phyloP scores from a whole-genome alignment of 371 early-diverging fungal species.

The Mucor irregularis region DNA sequence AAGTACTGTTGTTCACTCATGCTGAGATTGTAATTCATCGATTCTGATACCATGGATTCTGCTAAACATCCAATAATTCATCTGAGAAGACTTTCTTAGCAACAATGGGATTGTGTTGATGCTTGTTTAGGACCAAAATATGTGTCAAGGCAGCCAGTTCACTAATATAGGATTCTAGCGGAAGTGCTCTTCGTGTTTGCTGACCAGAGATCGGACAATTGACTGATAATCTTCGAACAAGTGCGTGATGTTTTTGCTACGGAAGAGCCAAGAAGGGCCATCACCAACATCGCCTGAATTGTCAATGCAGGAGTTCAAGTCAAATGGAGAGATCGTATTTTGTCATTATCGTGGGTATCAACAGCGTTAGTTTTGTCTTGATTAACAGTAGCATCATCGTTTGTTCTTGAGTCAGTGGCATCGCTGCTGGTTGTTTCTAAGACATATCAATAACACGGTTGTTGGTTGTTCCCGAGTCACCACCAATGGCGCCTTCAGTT shows the following conservation, averaged over 20 bases:
- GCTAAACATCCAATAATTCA: conserved; percentile 24
- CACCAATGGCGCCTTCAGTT: no score
- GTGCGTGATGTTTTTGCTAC: neutral
- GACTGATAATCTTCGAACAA: neutral
- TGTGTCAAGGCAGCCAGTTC: conserved; percentile 28
- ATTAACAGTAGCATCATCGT: no score
- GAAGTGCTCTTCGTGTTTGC: conserved; percentile 17
- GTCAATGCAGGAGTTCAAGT: no score
- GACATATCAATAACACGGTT: no score
- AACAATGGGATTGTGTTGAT: conserved; percentile 24
- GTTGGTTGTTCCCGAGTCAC: no score
- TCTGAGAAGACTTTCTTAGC: conserved; percentile 17
- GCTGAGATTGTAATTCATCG: conserved; percentile 8
- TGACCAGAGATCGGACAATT: conserved; percentile 1
- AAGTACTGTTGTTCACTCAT: conserved; percentile 8
- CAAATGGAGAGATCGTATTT: no score
- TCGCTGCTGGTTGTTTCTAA: no score
- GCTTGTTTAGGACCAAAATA: conserved; percentile 7
- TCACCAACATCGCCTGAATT: no score
- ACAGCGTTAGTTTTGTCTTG: no score
- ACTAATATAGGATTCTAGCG: conserved; percentile 23
- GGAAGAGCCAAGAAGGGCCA: conserved; percentile 7
- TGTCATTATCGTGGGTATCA: no score
- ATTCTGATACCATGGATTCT: conserved; percentile 15
- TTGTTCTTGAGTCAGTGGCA: no score